Evolutionary conservation across 305 asterid genomes (phyloP).

Genomic region (Coffea humblotiana): DNA sequence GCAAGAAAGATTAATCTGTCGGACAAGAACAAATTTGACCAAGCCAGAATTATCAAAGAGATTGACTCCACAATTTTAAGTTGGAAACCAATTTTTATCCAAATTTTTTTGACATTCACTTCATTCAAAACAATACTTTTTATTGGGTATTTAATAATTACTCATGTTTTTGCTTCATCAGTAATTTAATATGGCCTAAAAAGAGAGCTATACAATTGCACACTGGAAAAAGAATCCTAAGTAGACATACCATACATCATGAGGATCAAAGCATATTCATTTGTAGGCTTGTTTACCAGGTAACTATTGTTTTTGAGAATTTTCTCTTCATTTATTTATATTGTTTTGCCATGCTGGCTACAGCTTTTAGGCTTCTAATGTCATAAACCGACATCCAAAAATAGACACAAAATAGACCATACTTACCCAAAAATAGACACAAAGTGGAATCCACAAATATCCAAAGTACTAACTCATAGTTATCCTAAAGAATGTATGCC

Average conservation of each 20-base stretch:
- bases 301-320: not conserved
- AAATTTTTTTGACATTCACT: not conserved
- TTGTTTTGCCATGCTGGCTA: not conserved
- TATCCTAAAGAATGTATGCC: not conserved
- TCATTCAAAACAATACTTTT: not conserved
- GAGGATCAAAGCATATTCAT: not conserved
- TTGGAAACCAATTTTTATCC: not conserved
- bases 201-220: not conserved
- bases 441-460: not conserved
- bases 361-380: not conserved
- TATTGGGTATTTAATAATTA: not conserved
- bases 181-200: not conserved
- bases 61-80: not conserved
- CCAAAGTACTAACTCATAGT: not conserved
- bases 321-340: not conserved
- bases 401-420: not conserved
- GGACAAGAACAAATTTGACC: not conserved
- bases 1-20: constrained; percentile 5
- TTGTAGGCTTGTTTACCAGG: not conserved
- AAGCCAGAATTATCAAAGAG: not conserved
- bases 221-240: not conserved
- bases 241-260: not conserved
- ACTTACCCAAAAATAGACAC: not conserved
- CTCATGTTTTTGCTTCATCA: not conserved
- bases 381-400: not conserved